Conservation (phyloP, 768 basidiomycete genomes). For the Russula virescens region DNA sequence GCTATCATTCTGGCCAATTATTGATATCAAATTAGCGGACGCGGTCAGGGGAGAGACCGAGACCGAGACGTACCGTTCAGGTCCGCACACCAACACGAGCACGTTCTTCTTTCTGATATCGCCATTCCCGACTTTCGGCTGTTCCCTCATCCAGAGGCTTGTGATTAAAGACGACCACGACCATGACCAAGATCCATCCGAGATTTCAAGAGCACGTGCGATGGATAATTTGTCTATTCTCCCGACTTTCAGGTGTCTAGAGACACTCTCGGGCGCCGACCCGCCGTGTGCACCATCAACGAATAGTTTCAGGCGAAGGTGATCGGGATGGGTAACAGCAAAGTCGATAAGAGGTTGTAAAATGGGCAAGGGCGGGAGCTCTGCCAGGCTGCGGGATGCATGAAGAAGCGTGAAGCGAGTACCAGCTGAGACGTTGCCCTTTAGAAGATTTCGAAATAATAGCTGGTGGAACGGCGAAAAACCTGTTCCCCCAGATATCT, state of each 20-base stretch:
- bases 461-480: conserved; percentile 84
- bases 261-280: conserved; percentile 18
- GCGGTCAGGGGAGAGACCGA: conserved; percentile 6
- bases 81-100: conserved; percentile 76
- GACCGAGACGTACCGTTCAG: conserved; percentile 66
- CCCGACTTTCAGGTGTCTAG: conserved; percentile 38
- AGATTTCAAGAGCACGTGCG: conserved; percentile 36
- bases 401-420: conserved; percentile 72
- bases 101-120: conserved; percentile 30
- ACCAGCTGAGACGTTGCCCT: conserved; percentile 12
- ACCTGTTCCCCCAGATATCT: conserved; percentile 88
- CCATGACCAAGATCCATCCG: conserved; percentile 31
- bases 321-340: conserved; percentile 48
- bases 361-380: conserved; percentile 64
- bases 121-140: not conserved
- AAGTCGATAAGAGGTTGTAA: conserved; percentile 47
- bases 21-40: conserved; percentile 1
- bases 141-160: conserved; percentile 11
- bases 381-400: conserved; percentile 51
- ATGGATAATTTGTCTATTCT: conserved; percentile 51
- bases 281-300: conserved; percentile 41
- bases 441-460: conserved; percentile 48
- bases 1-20: conserved; percentile 64
- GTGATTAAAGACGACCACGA: conserved; percentile 27
- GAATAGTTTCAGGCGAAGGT: conserved; percentile 54